These are phyloP conservation scores for Ustilago trichophora DNA, from an alignment of 1,284 basidiomycete genomes.

Conservation along the genomic window DNA sequence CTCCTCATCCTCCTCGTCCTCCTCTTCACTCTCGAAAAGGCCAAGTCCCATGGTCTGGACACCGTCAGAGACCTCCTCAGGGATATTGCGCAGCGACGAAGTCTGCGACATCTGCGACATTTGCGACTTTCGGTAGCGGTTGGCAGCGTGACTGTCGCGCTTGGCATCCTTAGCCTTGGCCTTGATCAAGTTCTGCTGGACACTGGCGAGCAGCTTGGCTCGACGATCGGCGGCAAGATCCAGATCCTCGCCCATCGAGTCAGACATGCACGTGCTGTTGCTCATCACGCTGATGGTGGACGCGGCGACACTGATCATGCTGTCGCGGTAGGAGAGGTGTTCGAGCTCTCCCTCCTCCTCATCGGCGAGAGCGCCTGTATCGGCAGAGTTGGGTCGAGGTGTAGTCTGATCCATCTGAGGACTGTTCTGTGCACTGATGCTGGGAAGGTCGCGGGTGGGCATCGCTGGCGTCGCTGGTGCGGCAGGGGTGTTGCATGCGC, in stretches of 20 bases:
- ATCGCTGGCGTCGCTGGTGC: slow-evolving; percentile 1
- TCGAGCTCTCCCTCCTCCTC: slow-evolving; percentile 26
- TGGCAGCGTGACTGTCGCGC: slow-evolving; percentile 35
- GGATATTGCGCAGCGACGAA: slow-evolving; percentile 40
- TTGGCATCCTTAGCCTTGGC: slow-evolving; percentile 34
- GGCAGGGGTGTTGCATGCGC: slow-evolving; percentile 5
- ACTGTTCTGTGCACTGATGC: slow-evolving; percentile 3
- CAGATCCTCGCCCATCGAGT: slow-evolving; percentile 42
- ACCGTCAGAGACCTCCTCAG: slow-evolving; percentile 29
- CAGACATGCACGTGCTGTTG: slow-evolving; percentile 48
- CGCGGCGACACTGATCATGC: slow-evolving; percentile 43
- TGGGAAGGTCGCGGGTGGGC: background rate
- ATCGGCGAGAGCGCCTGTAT: slow-evolving; percentile 6
- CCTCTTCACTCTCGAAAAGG: slow-evolving; percentile 39
- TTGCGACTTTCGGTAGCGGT: slow-evolving; percentile 24
- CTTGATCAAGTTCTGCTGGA: slow-evolving; percentile 42
- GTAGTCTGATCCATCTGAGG: slow-evolving; percentile 19
- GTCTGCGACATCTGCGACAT: slow-evolving; percentile 35
- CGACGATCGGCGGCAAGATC: slow-evolving; percentile 38
- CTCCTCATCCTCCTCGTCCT: slow-evolving; percentile 20
- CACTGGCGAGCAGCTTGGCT: slow-evolving; percentile 41
- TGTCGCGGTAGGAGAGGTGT: slow-evolving; percentile 31
- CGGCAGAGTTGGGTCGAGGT: slow-evolving; percentile 19
- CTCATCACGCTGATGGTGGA: slow-evolving; percentile 49
- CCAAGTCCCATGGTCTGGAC: slow-evolving; percentile 37